A percentile compares a stretch with the other conserved stretches of the same genome.
Evolutionary conservation across 2,329 filamentous ascomycete species (phyloP).

Genomic region (Hypoxylon sp.): DNA sequence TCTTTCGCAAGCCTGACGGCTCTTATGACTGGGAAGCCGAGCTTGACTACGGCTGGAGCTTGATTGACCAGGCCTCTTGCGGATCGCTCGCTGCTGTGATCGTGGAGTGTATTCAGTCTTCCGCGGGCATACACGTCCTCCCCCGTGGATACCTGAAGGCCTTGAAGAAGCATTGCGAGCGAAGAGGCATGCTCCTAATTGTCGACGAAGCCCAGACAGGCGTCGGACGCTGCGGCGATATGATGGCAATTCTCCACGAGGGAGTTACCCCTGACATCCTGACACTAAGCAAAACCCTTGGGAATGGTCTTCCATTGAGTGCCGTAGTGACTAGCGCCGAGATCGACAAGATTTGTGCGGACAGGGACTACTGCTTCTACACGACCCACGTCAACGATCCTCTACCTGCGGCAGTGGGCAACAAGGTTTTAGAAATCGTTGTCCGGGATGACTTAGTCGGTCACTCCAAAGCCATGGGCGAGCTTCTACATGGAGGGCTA

Average conservation of each 20-base stretch:
- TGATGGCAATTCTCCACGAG: slow-evolving; percentile 72
- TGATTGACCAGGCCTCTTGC: slow-evolving; percentile 72
- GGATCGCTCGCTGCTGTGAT: slow-evolving; percentile 76
- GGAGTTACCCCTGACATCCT: slow-evolving; percentile 71
- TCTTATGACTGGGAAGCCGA: slow-evolving; percentile 77
- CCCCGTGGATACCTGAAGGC: slow-evolving; percentile 71
- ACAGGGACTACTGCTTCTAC: slow-evolving; percentile 69
- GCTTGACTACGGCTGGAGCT: slow-evolving; percentile 72
- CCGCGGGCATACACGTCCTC: slow-evolving; percentile 72
- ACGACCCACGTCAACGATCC: slow-evolving; percentile 76
- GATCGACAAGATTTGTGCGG: slow-evolving; percentile 65
- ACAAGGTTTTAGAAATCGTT: slow-evolving; percentile 74
- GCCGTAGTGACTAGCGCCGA: slow-evolving; percentile 69
- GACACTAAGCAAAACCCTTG: slow-evolving; percentile 73
- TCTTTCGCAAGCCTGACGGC: slow-evolving; percentile 71
- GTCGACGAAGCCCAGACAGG: slow-evolving; percentile 75
- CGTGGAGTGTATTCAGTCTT: slow-evolving; percentile 73
- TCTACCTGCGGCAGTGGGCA: slow-evolving; percentile 70
- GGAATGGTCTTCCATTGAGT: slow-evolving; percentile 71
- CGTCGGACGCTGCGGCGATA: slow-evolving; percentile 69
- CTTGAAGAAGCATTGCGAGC: slow-evolving; percentile 69
- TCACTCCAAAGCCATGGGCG: slow-evolving; percentile 61
- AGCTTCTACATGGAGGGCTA: slow-evolving; percentile 64
- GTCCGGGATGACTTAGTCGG: slow-evolving; percentile 67
- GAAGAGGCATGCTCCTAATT: slow-evolving; percentile 72